Evolutionary conservation across 345 rosid genomes (phyloP).

Genomic region (Brassica juncea): DNA sequence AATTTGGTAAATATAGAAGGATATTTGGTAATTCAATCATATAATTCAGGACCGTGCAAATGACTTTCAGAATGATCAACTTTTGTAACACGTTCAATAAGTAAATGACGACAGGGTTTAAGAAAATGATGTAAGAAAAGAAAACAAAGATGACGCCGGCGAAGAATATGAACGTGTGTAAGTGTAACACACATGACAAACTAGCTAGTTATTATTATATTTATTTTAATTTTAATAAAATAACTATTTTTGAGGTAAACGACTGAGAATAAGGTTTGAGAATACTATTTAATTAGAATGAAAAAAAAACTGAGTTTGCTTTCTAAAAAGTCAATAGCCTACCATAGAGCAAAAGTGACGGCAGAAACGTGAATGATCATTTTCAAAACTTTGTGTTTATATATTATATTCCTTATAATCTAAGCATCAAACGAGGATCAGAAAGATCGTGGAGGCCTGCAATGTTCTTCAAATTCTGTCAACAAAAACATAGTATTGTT

Average conservation of each 20-base stretch:
- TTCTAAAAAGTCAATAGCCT: background rate
- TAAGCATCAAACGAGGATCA: background rate
- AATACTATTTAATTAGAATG: background rate
- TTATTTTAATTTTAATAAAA: background rate
- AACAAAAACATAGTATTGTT: background rate
- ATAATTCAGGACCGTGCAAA: background rate
- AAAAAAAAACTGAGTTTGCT: background rate
- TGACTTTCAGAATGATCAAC: background rate
- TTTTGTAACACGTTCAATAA: background rate
- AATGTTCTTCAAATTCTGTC: background rate
- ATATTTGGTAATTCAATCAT: background rate
- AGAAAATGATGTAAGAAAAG: background rate
- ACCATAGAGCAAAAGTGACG: background rate
- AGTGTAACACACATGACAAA: background rate
- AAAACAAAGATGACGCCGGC: background rate
- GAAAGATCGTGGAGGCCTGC: constrained; percentile 3
- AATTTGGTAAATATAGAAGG: background rate
- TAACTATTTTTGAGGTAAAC: background rate
- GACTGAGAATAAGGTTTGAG: background rate
- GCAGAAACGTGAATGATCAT: background rate
- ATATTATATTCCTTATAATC: background rate
- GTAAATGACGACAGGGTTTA: background rate
- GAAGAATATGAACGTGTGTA: background rate
- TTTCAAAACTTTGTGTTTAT: background rate
- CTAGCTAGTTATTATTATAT: background rate